Conservation (phyloP, 1,284 basidiomycete species). For the Ustilago nuda region DNA sequence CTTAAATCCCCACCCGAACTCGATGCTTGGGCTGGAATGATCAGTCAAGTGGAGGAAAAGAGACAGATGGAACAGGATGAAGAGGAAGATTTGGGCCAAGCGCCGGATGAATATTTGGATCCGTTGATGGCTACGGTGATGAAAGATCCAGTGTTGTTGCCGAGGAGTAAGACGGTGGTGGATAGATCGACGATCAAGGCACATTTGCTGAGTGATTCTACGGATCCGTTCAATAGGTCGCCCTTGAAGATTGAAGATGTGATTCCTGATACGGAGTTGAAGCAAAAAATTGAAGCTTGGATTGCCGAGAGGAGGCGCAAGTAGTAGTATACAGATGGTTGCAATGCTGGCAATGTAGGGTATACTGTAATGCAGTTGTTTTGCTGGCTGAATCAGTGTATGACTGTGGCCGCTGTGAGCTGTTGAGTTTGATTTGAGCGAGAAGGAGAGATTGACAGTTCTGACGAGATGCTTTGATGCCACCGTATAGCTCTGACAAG, state of each 20-base stretch:
- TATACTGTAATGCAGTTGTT: slow-evolving; percentile 1
- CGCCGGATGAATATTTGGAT: slow-evolving; percentile 93
- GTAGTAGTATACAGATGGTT: neutral
- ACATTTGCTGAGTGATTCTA: slow-evolving; percentile 88
- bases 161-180: slow-evolving; percentile 82
- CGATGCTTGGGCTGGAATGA: slow-evolving; percentile 78
- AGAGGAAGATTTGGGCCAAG: slow-evolving; percentile 86
- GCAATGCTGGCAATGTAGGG: neutral
- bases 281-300: slow-evolving; percentile 59
- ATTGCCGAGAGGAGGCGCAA: slow-evolving; percentile 50
- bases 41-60: slow-evolving; percentile 84
- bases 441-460: too few species aligned
- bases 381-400: neutral
- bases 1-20: slow-evolving; percentile 87
- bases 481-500: too few species aligned
- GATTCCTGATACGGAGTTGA: slow-evolving; percentile 56
- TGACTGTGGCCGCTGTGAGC: neutral
- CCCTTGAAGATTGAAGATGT: slow-evolving; percentile 71
- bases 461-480: too few species aligned
- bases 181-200: slow-evolving; percentile 96
- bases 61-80: slow-evolving; percentile 84
- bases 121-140: slow-evolving; percentile 93
- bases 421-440: too few species aligned
- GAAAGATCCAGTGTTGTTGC: slow-evolving; percentile 93
- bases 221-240: slow-evolving; percentile 72